Conservation (phyloP, 306 rosid species). For the Cicer chorassanicum region DNA sequence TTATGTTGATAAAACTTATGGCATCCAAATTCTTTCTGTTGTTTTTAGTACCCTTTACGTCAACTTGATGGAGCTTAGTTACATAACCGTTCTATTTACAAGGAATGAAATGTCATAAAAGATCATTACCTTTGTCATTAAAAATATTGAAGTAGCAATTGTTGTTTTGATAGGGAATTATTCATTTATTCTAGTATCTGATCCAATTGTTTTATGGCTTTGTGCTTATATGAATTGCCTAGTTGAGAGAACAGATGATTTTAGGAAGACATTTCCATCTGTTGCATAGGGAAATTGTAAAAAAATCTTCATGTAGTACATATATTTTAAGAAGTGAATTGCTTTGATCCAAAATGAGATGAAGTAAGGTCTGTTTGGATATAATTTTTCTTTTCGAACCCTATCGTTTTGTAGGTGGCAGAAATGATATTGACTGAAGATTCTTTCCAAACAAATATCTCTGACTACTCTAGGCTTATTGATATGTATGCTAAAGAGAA, state of each 20-base stretch:
- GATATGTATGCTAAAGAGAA: conserved; percentile 69
- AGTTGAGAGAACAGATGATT: conserved; percentile 23
- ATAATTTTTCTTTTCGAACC: conserved; percentile 41
- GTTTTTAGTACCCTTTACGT: background rate
- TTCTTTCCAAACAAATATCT: conserved; percentile 72
- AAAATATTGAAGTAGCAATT: background rate
- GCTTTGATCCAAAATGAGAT: conserved; percentile 8
- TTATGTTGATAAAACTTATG: conserved; percentile 3
- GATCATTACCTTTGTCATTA: background rate
- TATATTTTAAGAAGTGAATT: conserved; percentile 6
- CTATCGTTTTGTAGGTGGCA: conserved; percentile 67
- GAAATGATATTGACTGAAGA: conserved; percentile 70
- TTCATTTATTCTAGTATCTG: conserved; percentile 25
- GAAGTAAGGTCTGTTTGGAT: conserved; percentile 23
- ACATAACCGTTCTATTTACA: background rate
- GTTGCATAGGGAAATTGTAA: conserved; percentile 22
- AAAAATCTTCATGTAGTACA: conserved; percentile 37
- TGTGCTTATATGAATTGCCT: conserved; percentile 18
- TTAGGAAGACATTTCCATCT: conserved; percentile 2
- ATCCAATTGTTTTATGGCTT: conserved; percentile 7
- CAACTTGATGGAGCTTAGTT: background rate
- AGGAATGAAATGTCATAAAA: background rate
- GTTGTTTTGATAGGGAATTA: conserved; percentile 4
- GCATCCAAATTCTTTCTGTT: background rate
- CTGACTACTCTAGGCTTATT: conserved; percentile 80